Conservation (phyloP, 139 green algal species). For the Picocystis salinarum region DNA sequence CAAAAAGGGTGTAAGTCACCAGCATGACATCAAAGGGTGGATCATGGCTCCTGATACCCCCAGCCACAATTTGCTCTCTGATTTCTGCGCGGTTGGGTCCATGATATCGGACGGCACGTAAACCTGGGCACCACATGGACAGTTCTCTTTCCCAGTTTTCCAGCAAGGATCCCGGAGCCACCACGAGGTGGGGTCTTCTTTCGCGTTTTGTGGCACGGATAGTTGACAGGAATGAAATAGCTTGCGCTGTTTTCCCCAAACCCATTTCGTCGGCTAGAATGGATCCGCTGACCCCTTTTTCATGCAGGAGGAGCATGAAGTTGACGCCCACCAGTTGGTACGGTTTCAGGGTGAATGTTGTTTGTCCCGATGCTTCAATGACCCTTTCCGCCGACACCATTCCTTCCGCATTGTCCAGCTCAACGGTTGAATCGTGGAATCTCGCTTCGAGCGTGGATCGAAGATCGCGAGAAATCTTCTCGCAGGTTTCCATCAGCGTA, state of each 20-base stretch:
- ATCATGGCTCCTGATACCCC: too few relatives aligned
- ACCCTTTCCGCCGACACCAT: too few relatives aligned
- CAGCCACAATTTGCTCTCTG: too few relatives aligned
- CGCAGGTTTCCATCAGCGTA: too few relatives aligned
- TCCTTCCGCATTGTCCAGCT: too few relatives aligned
- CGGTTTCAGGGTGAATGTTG: conserved; percentile 69
- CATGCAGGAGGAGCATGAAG: conserved; percentile 70
- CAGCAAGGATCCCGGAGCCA: conserved; percentile 51
- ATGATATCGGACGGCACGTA: background rate
- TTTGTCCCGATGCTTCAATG: too few relatives aligned
- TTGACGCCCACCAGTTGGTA: conserved; percentile 90
- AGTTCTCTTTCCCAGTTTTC: conserved; percentile 6
- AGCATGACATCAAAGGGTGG: conserved; percentile 8
- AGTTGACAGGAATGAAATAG: conserved; percentile 61
- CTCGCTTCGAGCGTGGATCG: too few relatives aligned
- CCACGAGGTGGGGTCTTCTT: conserved; percentile 36
- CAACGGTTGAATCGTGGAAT: too few relatives aligned
- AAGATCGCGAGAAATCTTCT: too few relatives aligned
- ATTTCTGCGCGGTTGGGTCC: too few relatives aligned
- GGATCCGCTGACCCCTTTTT: conserved; percentile 20
- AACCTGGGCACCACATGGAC: conserved; percentile 4
- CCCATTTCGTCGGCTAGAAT: conserved; percentile 84
- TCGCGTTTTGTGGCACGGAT: conserved; percentile 7
- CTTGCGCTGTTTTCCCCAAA: conserved; percentile 77
- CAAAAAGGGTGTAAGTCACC: conserved; percentile 68